Percentiles rank a stretch among this genome's conserved stretches.
These are phyloP conservation scores for Thyridium curvatum DNA, from an alignment of 2,329 filamentous ascomycete species.

Conservation along the genomic window DNA sequence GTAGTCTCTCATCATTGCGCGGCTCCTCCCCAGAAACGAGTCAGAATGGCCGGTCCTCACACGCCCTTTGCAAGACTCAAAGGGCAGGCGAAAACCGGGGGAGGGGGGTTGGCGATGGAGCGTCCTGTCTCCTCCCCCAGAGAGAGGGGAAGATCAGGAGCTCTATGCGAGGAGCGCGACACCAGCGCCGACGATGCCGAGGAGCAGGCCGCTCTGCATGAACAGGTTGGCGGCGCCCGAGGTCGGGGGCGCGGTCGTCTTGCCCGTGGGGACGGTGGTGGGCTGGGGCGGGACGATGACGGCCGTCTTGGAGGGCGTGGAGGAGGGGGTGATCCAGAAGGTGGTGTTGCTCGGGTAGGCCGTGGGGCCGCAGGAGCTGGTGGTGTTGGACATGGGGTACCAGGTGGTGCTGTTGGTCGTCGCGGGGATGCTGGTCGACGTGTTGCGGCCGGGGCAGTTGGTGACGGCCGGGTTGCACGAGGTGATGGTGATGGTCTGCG, in stretches of 20 bases:
- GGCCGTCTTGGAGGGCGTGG: conserved; percentile 12
- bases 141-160: no score
- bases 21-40: no score
- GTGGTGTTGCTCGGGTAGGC: conserved; percentile 13
- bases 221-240: conserved; percentile 28
- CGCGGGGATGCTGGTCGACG: conserved; percentile 5
- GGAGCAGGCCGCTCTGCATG: conserved; percentile 31
- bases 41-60: no score
- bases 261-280: conserved; percentile 2
- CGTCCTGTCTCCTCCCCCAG: no score
- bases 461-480: conserved; percentile 12
- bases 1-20: no score
- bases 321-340: conserved; percentile 14
- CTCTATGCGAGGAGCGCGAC: conserved; percentile 28
- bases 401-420: conserved; percentile 9
- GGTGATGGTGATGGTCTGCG: conserved; percentile 25
- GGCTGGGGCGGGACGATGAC: conserved; percentile 9
- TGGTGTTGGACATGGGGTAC: conserved; percentile 11
- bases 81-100: no score
- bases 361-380: conserved; percentile 3
- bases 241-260: conserved; percentile 10
- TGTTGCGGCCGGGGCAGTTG: conserved; percentile 13
- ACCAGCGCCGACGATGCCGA: conserved; percentile 30
- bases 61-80: no score
- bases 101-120: no score